These are phyloP conservation scores for Erythrophleum fordii DNA, from an alignment of 306 rosid species.

Conservation along the genomic window DNA sequence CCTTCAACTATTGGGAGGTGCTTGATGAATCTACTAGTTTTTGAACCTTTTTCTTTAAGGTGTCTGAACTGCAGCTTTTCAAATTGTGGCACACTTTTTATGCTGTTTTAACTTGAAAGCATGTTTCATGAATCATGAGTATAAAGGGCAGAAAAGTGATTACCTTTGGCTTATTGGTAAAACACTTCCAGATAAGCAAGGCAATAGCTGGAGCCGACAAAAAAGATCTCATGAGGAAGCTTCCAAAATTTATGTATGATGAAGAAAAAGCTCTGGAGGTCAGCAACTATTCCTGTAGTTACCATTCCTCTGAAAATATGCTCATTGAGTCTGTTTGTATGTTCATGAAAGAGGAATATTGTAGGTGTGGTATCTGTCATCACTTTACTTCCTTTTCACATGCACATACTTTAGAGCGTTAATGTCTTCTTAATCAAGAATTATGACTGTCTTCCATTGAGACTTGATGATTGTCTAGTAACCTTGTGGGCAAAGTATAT, in stretches of 20 bases:
- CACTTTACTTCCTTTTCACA: background rate
- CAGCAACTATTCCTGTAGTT: background rate
- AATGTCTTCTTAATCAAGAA: no score
- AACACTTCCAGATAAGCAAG: background rate
- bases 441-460: no score
- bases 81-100: background rate
- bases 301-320: background rate
- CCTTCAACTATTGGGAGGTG: background rate
- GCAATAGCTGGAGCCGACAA: background rate
- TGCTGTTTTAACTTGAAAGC: background rate
- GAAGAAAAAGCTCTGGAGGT: background rate
- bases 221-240: slow-evolving; percentile 7
- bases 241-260: slow-evolving; percentile 9
- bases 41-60: background rate
- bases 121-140: slow-evolving; percentile 1
- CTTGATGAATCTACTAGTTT: slow-evolving; percentile 5
- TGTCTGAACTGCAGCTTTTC: background rate
- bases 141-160: background rate
- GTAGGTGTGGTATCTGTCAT: background rate
- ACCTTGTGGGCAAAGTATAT: background rate
- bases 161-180: background rate
- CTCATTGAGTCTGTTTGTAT: background rate
- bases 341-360: background rate
- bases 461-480: no score
- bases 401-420: no score